These are phyloP conservation scores for Exophiala spinifera DNA, from an alignment of 2,329 filamentous ascomycete genomes.

Conservation along the genomic window DNA sequence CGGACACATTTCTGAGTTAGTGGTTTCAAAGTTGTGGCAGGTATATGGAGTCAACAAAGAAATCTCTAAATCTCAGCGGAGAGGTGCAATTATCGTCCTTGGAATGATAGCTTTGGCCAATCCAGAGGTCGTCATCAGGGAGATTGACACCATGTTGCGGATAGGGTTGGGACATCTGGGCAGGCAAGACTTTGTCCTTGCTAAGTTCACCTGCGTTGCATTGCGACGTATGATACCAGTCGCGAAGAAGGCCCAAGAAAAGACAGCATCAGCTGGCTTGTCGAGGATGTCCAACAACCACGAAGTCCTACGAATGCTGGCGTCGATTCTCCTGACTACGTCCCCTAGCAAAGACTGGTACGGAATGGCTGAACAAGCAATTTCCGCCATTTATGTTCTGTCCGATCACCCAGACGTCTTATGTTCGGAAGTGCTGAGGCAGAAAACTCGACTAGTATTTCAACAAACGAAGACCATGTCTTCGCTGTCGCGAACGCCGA, in stretches of 20 bases:
- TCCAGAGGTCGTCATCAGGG: slow-evolving; percentile 86
- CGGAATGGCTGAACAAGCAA: slow-evolving; percentile 91
- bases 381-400: slow-evolving; percentile 89
- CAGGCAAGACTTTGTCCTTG: slow-evolving; percentile 76
- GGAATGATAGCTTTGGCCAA: slow-evolving; percentile 94
- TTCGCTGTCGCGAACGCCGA: slow-evolving; percentile 37
- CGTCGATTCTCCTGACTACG: slow-evolving; percentile 77
- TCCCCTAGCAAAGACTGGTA: slow-evolving; percentile 93
- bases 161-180: slow-evolving; percentile 83
- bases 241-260: slow-evolving; percentile 74
- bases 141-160: slow-evolving; percentile 90
- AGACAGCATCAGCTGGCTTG: slow-evolving; percentile 50
- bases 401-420: slow-evolving; percentile 92
- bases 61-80: slow-evolving; percentile 84
- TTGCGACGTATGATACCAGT: slow-evolving; percentile 84
- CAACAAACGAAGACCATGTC: slow-evolving; percentile 46
- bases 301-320: slow-evolving; percentile 75
- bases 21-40: slow-evolving; percentile 92
- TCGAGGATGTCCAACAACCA: slow-evolving; percentile 88
- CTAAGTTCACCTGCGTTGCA: slow-evolving; percentile 93
- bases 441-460: slow-evolving; percentile 83
- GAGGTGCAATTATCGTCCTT: slow-evolving; percentile 91
- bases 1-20: slow-evolving; percentile 77
- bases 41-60: slow-evolving; percentile 94
- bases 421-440: slow-evolving; percentile 83